These are phyloP conservation scores for Pharnaceum exiguum DNA, from an alignment of 148 eudicot genomes.

Conservation along the genomic window DNA sequence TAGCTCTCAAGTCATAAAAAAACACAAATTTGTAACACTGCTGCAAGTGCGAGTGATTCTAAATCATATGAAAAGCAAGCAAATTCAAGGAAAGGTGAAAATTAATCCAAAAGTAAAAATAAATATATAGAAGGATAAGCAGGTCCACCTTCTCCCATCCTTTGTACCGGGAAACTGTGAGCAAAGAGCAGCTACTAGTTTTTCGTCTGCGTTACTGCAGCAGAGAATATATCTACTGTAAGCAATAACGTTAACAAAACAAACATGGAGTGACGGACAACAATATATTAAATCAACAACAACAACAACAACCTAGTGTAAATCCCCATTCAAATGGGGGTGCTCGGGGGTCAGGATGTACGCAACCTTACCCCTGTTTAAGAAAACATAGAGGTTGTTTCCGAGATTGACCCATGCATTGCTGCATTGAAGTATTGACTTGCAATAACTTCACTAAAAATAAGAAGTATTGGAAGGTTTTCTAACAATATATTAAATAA, in stretches of 20 bases:
- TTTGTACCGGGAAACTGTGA: constrained; percentile 43
- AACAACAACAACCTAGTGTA: too few relatives aligned
- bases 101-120: not conserved
- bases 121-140: not conserved
- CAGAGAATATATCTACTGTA: not conserved
- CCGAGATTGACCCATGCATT: too few relatives aligned
- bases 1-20: too few relatives aligned
- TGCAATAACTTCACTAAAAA: too few relatives aligned
- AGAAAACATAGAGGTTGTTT: too few relatives aligned
- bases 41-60: too few relatives aligned
- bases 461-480: not conserved
- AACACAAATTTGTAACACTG: too few relatives aligned
- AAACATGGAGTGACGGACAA: not conserved
- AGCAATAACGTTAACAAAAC: not conserved
- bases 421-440: too few relatives aligned
- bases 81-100: not conserved
- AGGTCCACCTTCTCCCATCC: constrained; percentile 48
- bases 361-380: too few relatives aligned
- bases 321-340: too few relatives aligned
- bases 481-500: not conserved
- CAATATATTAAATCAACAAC: too few relatives aligned
- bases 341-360: too few relatives aligned
- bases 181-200: constrained; percentile 90
- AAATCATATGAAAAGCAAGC: not conserved
- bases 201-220: constrained; percentile 94